Conservation (phyloP, 805 yeast genomes). For the Kodamaea lidongshanica region DNA sequence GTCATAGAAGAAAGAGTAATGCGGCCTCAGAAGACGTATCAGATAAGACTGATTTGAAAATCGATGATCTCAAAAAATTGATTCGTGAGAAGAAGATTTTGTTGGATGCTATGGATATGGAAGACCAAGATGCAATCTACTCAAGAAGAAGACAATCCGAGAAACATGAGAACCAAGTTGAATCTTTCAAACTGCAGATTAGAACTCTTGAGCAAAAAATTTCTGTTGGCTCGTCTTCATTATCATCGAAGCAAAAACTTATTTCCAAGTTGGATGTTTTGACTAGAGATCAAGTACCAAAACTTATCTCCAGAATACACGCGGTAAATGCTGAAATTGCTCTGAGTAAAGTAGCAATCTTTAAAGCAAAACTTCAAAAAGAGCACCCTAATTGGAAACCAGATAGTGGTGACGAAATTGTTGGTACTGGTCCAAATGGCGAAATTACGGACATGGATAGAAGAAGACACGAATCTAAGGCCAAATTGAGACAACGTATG, state of each 20-base stretch:
- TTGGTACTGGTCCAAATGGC: slow-evolving; percentile 86
- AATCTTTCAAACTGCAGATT: slow-evolving; percentile 57
- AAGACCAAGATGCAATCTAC: slow-evolving; percentile 43
- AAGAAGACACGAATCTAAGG: slow-evolving; percentile 73
- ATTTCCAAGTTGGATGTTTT: slow-evolving; percentile 52
- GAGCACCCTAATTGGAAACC: slow-evolving; percentile 61
- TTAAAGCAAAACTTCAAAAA: slow-evolving; percentile 47
- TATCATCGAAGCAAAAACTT: slow-evolving; percentile 45
- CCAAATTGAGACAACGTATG: slow-evolving; percentile 77
- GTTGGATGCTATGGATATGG: slow-evolving; percentile 65
- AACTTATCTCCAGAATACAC: slow-evolving; percentile 56
- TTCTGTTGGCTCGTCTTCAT: slow-evolving; percentile 22
- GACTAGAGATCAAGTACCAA: slow-evolving; percentile 64
- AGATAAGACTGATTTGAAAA: slow-evolving; percentile 33
- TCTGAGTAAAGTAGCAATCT: slow-evolving; percentile 56
- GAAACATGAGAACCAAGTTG: slow-evolving; percentile 51
- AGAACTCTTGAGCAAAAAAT: slow-evolving; percentile 35
- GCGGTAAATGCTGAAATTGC: slow-evolving; percentile 65
- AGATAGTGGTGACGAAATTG: slow-evolving; percentile 34
- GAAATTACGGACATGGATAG: slow-evolving; percentile 78
- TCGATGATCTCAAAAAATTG: slow-evolving; percentile 54
- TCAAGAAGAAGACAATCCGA: slow-evolving; percentile 30
- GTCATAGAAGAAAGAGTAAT: slow-evolving; percentile 40
- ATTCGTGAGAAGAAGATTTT: slow-evolving; percentile 68
- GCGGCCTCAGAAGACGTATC: slow-evolving; percentile 16